Evolutionary conservation across 1,284 basidiomycete genomes (phyloP), one percentile per base, ranked within the genome.

Genomic region (Trametes sp.): DNA sequence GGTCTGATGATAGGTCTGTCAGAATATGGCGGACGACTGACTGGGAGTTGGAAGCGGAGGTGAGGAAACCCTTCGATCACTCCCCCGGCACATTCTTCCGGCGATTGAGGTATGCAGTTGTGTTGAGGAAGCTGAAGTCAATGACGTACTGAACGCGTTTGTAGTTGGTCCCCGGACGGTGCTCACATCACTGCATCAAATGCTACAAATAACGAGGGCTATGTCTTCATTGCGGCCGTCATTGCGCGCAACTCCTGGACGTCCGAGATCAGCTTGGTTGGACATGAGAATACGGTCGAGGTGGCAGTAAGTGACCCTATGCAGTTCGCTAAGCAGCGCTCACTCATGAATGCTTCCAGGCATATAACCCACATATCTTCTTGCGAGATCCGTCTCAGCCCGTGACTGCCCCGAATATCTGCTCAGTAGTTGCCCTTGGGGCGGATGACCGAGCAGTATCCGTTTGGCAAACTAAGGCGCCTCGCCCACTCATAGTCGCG

Each of bases 91-190:
- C 95, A 2, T 99, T 98, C 81, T 98, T 98, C 77, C 84, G 95
- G 59, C 83, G 98, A 65, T 82, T 98, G 23, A 95, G 94, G 95
- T 93, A 64, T 46, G 82, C 73, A 21, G 4, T 26, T 8, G 35
- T 16, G 4, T 46, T 5, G 29, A 13, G 11, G 24, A 24, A 7
- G 46, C 9, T 14, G 13, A 24, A 33, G 14, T 24, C 52, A 23
- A 42, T 33, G 5, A 9, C 4, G 2, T 16, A 21, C 44, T 52
- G 23, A 49, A 48, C 24, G 54, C 52, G 55, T 41, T 52, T 9
- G 50, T 60, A 98, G 96, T 72, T 99, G 97, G 98, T 98, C 96
- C 1, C 97, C 97, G 2, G 98, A 99, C 75, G 98, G 98, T n/a
- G 93, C 95, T 8, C 94, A 98, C 73, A 93, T 99, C 65, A 95